Evolutionary conservation across 2,329 filamentous ascomycete genomes (phyloP).

Genomic region (Alternaria sp.): DNA sequence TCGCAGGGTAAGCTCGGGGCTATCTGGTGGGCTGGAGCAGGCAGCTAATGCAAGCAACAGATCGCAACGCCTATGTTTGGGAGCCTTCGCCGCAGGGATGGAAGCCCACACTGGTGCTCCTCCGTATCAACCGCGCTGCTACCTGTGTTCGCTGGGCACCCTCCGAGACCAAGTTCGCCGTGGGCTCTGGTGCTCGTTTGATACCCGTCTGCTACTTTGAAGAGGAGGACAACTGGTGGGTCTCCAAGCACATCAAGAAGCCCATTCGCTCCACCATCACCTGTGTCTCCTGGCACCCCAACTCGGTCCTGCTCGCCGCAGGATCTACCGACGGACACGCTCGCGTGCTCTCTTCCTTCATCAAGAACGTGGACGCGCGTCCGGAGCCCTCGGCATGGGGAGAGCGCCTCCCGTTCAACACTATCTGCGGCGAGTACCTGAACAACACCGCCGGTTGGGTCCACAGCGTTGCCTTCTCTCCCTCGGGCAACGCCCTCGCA

Average conservation of each 20-base stretch:
- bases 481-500: constrained; percentile 88
- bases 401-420: constrained; percentile 95
- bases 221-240: constrained; percentile 99
- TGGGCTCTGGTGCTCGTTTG: constrained; percentile 92
- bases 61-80: constrained; percentile 98
- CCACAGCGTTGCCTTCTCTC: constrained; percentile 90
- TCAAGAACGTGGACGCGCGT: constrained; percentile 89
- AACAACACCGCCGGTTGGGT: constrained; percentile 98
- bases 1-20: constrained; percentile 73
- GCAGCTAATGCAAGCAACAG: constrained; percentile 55
- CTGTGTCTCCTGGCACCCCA: constrained; percentile 94
- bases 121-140: constrained; percentile 94
- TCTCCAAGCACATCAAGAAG: constrained; percentile 99
- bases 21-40: neutral
- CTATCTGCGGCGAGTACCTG: constrained; percentile 93
- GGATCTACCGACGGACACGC: constrained; percentile 98
- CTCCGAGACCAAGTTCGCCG: constrained; percentile 95
- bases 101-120: constrained; percentile 95
- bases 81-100: constrained; percentile 90
- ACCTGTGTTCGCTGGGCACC: constrained; percentile 98
- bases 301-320: constrained; percentile 91
- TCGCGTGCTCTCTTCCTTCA: constrained; percentile 90
- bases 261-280: constrained; percentile 97
- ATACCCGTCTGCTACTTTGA: constrained; percentile 99
- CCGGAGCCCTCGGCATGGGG: constrained; percentile 92